phyloP scores from a whole-genome alignment of 2,329 filamentous ascomycete species.

The Biscogniauxia marginata region DNA sequence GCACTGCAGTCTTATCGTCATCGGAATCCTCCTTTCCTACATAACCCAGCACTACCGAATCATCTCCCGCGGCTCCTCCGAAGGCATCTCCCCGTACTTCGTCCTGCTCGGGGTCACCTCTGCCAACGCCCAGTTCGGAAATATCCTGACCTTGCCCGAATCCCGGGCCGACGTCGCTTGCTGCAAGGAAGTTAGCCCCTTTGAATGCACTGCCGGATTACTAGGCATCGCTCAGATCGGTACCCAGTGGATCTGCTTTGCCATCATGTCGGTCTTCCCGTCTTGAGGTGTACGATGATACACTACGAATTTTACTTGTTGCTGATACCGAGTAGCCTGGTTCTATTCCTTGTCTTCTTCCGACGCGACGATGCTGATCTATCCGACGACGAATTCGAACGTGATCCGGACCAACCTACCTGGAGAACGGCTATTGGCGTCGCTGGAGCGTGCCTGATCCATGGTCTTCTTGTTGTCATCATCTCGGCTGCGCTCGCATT shows the following conservation, averaged over 20 bases:
- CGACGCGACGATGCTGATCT: slow-evolving; percentile 59
- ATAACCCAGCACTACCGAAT: slow-evolving; percentile 94
- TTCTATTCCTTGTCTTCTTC: slow-evolving; percentile 95
- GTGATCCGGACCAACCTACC: slow-evolving; percentile 52
- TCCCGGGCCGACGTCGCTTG: slow-evolving; percentile 82
- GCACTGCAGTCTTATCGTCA: slow-evolving; percentile 63
- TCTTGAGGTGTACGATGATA: not conserved
- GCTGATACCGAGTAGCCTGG: slow-evolving; percentile 59
- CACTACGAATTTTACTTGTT: not conserved
- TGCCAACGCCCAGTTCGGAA: slow-evolving; percentile 83
- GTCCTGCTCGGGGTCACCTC: slow-evolving; percentile 91
- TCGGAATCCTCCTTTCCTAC: slow-evolving; percentile 90
- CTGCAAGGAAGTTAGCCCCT: slow-evolving; percentile 75
- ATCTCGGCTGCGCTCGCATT: slow-evolving; percentile 67
- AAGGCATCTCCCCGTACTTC: slow-evolving; percentile 94
- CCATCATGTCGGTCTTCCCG: slow-evolving; percentile 69
- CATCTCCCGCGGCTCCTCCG: slow-evolving; percentile 78
- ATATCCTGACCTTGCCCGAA: slow-evolving; percentile 84
- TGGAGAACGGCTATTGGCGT: slow-evolving; percentile 80
- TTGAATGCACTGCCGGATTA: slow-evolving; percentile 82
- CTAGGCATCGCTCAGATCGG: slow-evolving; percentile 90
- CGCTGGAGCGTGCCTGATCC: slow-evolving; percentile 68
- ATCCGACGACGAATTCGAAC: slow-evolving; percentile 46
- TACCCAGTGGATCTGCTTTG: slow-evolving; percentile 89
- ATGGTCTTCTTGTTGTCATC: slow-evolving; percentile 69